Conservation (phyloP, 1,284 basidiomycete genomes). For the Ustilago hordei region DNA sequence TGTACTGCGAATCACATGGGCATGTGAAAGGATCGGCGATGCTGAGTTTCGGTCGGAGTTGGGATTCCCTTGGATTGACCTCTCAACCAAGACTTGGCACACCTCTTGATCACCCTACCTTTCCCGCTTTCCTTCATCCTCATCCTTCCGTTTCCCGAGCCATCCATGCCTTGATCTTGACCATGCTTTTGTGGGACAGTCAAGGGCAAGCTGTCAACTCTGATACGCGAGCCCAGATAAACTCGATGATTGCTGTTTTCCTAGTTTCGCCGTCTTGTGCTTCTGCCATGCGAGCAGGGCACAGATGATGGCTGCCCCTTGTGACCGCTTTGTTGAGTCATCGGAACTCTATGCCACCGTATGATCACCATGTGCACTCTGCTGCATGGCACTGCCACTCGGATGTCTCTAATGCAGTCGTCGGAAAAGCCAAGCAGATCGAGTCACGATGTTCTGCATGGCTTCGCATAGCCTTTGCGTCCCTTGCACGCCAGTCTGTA, state of each 20-base stretch:
- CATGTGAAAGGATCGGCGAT: constrained; percentile 8
- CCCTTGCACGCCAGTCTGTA: neutral
- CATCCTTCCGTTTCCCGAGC: constrained; percentile 1
- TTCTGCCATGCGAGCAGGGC: neutral
- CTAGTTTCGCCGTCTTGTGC: neutral
- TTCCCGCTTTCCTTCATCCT: neutral
- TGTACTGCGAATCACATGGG: constrained; percentile 7
- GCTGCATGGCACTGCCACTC: constrained; percentile 10
- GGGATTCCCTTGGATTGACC: constrained; percentile 3
- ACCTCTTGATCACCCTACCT: neutral
- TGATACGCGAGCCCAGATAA: too few relatives aligned
- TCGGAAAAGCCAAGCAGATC: constrained; percentile 8
- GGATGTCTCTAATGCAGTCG: constrained; percentile 14
- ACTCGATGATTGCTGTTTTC: too few relatives aligned
- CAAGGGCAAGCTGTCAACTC: too few relatives aligned
- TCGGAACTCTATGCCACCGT: neutral
- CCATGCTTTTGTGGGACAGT: neutral
- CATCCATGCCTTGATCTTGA: neutral
- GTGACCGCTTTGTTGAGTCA: neutral
- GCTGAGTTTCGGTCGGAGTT: constrained; percentile 20
- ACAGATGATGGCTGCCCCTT: neutral
- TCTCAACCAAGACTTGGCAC: constrained; percentile 4
- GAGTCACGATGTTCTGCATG: neutral
- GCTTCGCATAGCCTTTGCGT: neutral
- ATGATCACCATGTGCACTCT: neutral